Percentiles rank a stretch among this genome's conserved stretches.
These are phyloP conservation scores for Leptosphaerulina australis DNA, from an alignment of 2,329 filamentous ascomycete species.

Conservation along the genomic window DNA sequence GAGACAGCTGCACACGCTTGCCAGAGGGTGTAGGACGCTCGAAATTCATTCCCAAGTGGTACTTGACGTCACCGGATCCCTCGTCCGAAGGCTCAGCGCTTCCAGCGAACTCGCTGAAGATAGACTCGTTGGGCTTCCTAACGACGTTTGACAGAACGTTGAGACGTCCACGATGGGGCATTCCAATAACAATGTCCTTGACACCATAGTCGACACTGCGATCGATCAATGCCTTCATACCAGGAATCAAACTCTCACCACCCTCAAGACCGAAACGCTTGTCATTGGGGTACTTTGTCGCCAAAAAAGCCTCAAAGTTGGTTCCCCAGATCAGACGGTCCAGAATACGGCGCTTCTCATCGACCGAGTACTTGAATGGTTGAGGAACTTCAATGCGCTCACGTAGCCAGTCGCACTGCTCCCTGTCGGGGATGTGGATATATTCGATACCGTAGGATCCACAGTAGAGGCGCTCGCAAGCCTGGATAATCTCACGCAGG, in stretches of 20 bases:
- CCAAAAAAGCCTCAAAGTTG: slow-evolving; percentile 93
- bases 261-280: slow-evolving; percentile 99
- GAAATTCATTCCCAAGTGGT: slow-evolving; percentile 99
- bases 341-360: slow-evolving; percentile 97
- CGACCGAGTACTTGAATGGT: slow-evolving; percentile 96
- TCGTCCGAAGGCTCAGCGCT: slow-evolving; percentile 87
- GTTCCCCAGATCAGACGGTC: slow-evolving; percentile 98
- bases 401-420: slow-evolving; percentile 97
- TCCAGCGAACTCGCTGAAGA: slow-evolving; percentile 97
- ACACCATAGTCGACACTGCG: slow-evolving; percentile 97
- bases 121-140: slow-evolving; percentile 98
- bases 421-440: slow-evolving; percentile 96
- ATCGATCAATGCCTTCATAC: slow-evolving; percentile 99
- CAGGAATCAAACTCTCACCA: slow-evolving; percentile 93
- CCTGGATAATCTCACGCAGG: slow-evolving; percentile 87
- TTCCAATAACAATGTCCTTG: slow-evolving; percentile 99
- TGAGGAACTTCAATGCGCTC: slow-evolving; percentile 92
- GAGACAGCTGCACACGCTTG: slow-evolving; percentile 98
- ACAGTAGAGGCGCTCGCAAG: slow-evolving; percentile 95
- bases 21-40: slow-evolving; percentile 97
- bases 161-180: slow-evolving; percentile 97
- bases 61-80: slow-evolving; percentile 98
- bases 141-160: slow-evolving; percentile 99
- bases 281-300: slow-evolving; percentile 98
- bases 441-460: slow-evolving; percentile 98